A percentile compares a stretch with the other conserved stretches of the same genome.
These are phyloP conservation scores for Paraconiothyrium sp. DNA, from an alignment of 2,329 filamentous ascomycete genomes.

Conservation along the genomic window DNA sequence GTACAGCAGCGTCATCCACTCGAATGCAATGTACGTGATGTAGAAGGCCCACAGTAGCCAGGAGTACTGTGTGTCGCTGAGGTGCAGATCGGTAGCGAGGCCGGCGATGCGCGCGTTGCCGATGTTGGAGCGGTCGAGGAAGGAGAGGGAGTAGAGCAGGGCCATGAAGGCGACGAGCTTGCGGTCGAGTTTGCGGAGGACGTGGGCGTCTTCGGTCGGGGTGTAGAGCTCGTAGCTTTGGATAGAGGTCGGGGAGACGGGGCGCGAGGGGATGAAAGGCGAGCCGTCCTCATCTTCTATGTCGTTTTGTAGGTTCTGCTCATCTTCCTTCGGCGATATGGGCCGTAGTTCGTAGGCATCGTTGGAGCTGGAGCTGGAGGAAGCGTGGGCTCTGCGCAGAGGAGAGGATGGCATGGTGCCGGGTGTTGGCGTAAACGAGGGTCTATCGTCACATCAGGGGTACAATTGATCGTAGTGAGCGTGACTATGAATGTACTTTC, in stretches of 20 bases:
- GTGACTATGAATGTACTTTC: not conserved
- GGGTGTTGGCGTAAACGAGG: not conserved
- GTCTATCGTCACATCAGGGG: not conserved
- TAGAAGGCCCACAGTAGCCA: constrained; percentile 72
- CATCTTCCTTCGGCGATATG: not conserved
- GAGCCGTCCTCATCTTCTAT: not conserved
- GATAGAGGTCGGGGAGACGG: constrained; percentile 35
- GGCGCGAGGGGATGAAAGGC: constrained; percentile 11
- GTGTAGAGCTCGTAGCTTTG: constrained; percentile 65
- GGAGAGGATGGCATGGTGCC: constrained; percentile 6
- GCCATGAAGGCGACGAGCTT: constrained; percentile 83
- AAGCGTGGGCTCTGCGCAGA: not conserved
- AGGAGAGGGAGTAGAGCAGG: constrained; percentile 83
- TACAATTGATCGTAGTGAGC: not conserved
- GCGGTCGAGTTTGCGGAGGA: constrained; percentile 79
- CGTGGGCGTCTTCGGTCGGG: constrained; percentile 74
- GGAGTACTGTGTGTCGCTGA: constrained; percentile 67
- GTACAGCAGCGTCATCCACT: constrained; percentile 73
- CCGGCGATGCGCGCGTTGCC: constrained; percentile 72
- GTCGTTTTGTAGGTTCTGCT: not conserved
- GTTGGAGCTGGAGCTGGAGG: not conserved
- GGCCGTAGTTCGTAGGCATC: constrained; percentile 9
- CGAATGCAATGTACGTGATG: constrained; percentile 69
- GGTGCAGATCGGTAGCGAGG: constrained; percentile 61
- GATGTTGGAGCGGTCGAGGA: constrained; percentile 82